Evolutionary conservation across 176 grass and related monocot genomes (phyloP).

Genomic region (Carex pumila): DNA sequence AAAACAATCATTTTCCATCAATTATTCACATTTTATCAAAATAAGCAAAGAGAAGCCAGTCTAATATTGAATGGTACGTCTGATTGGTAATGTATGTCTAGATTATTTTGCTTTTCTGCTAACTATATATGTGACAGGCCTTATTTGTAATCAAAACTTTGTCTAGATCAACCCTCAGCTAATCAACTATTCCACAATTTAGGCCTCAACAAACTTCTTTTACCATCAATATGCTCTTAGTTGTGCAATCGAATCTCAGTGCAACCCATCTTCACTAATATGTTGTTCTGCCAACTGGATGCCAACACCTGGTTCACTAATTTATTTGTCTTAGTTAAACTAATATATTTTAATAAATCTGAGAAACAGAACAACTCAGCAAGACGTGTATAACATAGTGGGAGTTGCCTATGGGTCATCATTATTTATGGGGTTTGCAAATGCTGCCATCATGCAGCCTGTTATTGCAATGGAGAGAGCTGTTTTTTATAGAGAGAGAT

Average conservation of each 20-base stretch:
- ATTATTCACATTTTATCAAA: not conserved
- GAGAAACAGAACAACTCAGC: slow-evolving; percentile 53
- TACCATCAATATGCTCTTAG: not conserved
- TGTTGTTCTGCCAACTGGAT: not conserved
- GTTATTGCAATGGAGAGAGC: slow-evolving; percentile 31
- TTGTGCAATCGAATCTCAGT: not conserved
- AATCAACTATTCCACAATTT: not conserved
- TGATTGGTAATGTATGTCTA: not conserved
- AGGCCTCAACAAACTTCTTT: not conserved
- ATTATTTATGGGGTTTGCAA: slow-evolving; percentile 35
- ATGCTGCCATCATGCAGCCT: slow-evolving; percentile 32
- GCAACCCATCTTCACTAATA: not conserved
- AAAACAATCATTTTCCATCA: not conserved
- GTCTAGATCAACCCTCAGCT: not conserved
- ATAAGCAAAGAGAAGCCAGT: not conserved
- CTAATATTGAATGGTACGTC: not conserved
- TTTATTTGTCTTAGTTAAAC: not conserved
- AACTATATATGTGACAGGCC: not conserved
- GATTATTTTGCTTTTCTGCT: not conserved
- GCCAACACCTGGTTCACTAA: not conserved
- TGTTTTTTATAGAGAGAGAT: slow-evolving; percentile 36
- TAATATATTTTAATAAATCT: not conserved
- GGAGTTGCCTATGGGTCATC: slow-evolving; percentile 33
- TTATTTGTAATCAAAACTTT: not conserved
- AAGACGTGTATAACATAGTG: slow-evolving; percentile 79